These are phyloP conservation scores for Typha latifolia DNA, from an alignment of 176 grass and related monocot species.

Conservation along the genomic window DNA sequence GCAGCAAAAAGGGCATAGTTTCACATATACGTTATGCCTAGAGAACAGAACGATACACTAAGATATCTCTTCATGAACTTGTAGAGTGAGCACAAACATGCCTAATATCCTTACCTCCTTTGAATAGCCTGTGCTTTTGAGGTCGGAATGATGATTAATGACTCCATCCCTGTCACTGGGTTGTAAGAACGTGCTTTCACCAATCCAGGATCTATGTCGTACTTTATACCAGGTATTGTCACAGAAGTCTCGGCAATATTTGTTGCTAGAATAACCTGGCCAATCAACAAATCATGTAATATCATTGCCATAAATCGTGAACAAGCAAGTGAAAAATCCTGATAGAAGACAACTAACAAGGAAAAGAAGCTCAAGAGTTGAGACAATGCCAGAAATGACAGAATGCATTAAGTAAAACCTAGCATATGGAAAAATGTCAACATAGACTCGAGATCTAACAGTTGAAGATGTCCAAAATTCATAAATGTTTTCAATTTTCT, in stretches of 20 bases:
- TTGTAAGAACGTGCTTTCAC: conserved; percentile 95
- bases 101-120: conserved; percentile 42
- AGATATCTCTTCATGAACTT: neutral
- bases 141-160: conserved; percentile 69
- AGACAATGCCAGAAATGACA: neutral
- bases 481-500: neutral
- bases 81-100: neutral
- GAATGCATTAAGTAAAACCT: neutral
- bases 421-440: neutral
- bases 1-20: too few relatives aligned
- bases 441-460: neutral
- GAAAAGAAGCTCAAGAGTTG: neutral
- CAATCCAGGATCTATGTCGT: conserved; percentile 90
- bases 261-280: conserved; percentile 81
- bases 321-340: neutral
- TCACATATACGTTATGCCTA: neutral
- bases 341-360: neutral
- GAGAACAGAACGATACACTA: neutral
- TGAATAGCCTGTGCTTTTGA: conserved; percentile 98
- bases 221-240: conserved; percentile 97
- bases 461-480: neutral
- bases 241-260: conserved; percentile 98
- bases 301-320: neutral
- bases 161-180: conserved; percentile 92
- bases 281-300: neutral